phyloP scores from a whole-genome alignment of 352 stramenopile species.

The Globisporangium paddicum region DNA sequence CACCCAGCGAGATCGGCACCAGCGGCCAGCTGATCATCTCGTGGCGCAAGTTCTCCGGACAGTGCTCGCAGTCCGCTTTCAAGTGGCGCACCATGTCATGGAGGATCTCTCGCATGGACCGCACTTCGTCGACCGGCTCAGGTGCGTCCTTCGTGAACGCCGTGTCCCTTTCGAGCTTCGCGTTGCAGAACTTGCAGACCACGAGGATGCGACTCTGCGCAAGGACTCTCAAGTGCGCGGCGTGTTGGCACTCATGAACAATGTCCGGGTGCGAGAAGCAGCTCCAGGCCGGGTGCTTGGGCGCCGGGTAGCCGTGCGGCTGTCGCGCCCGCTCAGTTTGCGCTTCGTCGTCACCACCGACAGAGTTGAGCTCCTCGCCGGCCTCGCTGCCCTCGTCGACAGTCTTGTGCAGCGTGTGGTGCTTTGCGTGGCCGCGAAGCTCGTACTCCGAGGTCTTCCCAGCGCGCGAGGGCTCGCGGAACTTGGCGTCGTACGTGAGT shows the following conservation, averaged over 20 bases:
- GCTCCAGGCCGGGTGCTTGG: conserved; percentile 6
- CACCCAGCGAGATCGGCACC: background rate
- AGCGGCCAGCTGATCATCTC: background rate
- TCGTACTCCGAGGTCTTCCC: background rate
- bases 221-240: background rate
- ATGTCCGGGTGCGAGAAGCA: background rate
- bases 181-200: conserved; percentile 2
- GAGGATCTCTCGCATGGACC: conserved; percentile 1
- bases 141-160: background rate
- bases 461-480: background rate
- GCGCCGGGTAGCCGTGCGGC: background rate
- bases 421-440: background rate
- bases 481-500: background rate
- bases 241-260: background rate
- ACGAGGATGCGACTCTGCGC: background rate
- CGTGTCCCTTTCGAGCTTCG: background rate
- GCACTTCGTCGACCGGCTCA: background rate
- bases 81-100: background rate
- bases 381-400: background rate
- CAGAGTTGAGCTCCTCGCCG: background rate
- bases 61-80: background rate
- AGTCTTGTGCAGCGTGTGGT: background rate
- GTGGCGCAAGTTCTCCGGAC: background rate
- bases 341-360: background rate
- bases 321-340: background rate